These are phyloP conservation scores for Venturia effusa DNA, from an alignment of 2,329 filamentous ascomycete species.

Conservation along the genomic window DNA sequence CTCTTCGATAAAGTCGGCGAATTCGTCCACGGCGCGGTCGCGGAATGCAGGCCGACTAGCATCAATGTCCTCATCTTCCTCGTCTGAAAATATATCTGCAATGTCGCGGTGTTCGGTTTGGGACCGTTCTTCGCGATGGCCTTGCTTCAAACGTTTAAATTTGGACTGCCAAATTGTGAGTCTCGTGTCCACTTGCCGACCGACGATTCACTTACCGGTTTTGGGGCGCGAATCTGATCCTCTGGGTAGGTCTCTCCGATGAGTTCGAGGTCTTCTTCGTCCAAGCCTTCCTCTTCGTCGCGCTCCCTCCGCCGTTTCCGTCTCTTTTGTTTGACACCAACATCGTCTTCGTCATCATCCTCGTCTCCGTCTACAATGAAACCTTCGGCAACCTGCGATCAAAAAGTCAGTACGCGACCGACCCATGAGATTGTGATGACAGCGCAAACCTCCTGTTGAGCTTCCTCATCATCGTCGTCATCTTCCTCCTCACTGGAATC, in stretches of 20 bases:
- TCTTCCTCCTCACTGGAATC: slow-evolving; percentile 34
- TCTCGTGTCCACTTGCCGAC: slow-evolving; percentile 7
- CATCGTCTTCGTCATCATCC: slow-evolving; percentile 13
- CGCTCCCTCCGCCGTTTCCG: slow-evolving; percentile 12
- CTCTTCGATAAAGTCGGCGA: slow-evolving; percentile 83
- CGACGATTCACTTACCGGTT: slow-evolving; percentile 48
- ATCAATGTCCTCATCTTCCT: slow-evolving; percentile 63
- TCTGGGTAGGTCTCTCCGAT: slow-evolving; percentile 75
- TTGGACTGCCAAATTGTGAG: slow-evolving; percentile 50
- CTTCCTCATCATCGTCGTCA: slow-evolving; percentile 49
- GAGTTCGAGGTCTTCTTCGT: slow-evolving; percentile 73
- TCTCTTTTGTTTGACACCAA: slow-evolving; percentile 5
- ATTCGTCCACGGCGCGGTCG: slow-evolving; percentile 23
- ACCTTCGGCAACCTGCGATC: slow-evolving; percentile 11
- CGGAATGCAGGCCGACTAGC: slow-evolving; percentile 2
- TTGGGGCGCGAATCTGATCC: slow-evolving; percentile 52
- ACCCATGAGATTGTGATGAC: not conserved
- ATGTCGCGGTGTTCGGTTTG: slow-evolving; percentile 59
- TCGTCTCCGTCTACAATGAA: slow-evolving; percentile 15
- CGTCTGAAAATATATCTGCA: slow-evolving; percentile 90
- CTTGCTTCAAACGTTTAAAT: slow-evolving; percentile 93
- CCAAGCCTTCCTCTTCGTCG: slow-evolving; percentile 12
- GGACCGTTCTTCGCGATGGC: slow-evolving; percentile 61
- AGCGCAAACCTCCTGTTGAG: slow-evolving; percentile 18
- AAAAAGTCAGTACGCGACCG: not conserved